phyloP scores from a whole-genome alignment of 768 basidiomycete genomes.

The Hemileccinum rubropunctum region DNA sequence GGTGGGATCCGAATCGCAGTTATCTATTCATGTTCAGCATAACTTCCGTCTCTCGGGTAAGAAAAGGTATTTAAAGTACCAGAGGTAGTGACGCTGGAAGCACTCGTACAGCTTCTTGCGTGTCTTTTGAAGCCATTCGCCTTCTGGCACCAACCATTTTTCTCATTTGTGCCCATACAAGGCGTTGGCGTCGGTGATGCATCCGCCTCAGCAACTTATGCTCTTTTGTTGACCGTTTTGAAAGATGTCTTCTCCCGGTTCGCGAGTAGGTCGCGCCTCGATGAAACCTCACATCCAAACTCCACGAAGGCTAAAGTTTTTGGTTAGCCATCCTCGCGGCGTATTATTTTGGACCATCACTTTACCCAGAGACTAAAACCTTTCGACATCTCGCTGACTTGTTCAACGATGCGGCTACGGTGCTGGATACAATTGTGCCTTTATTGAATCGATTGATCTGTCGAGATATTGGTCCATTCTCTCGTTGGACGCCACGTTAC shows the following conservation, averaged over 20 bases:
- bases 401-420: conserved; percentile 57
- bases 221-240: conserved; percentile 58
- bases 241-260: conserved; percentile 64
- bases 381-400: conserved; percentile 68
- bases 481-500: conserved; percentile 33
- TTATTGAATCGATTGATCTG: conserved; percentile 37
- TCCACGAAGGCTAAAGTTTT: background rate
- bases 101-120: no score
- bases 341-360: conserved; percentile 58
- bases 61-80: no score
- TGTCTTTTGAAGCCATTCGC: no score
- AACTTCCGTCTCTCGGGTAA: no score
- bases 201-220: conserved; percentile 62
- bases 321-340: conserved; percentile 58
- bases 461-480: conserved; percentile 34
- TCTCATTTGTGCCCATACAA: conserved; percentile 28
- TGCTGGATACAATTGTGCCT: conserved; percentile 62
- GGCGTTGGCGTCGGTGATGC: conserved; percentile 69
- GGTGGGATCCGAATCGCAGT: no score
- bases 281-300: background rate
- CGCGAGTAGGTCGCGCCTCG: conserved; percentile 52
- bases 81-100: no score
- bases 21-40: no score
- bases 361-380: conserved; percentile 68
- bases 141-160: no score